These are phyloP conservation scores for Musa itinerans DNA, from an alignment of 176 grass and related monocot genomes.

Conservation along the genomic window DNA sequence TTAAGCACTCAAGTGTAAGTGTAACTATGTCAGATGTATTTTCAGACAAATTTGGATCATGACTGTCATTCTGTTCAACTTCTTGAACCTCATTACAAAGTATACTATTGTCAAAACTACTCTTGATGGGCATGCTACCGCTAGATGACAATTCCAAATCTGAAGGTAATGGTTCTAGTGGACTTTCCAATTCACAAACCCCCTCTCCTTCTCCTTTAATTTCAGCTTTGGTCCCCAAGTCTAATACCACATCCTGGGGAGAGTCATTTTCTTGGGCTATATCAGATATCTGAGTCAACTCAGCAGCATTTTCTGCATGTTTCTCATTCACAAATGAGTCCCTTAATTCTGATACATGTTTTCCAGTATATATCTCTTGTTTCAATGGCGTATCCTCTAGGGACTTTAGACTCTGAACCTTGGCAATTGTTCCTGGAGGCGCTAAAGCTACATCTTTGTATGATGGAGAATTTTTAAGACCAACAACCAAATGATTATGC, in stretches of 20 bases:
- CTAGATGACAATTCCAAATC: constrained; percentile 35
- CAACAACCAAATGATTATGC: constrained; percentile 41
- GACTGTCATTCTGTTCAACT: constrained; percentile 25
- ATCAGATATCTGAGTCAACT: constrained; percentile 25
- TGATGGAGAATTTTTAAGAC: constrained; percentile 58
- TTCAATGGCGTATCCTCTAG: constrained; percentile 42
- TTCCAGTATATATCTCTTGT: constrained; percentile 48
- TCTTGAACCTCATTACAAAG: constrained; percentile 39
- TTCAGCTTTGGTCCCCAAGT: constrained; percentile 26
- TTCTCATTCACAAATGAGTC: constrained; percentile 32
- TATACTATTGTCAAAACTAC: constrained; percentile 18
- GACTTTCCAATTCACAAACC: constrained; percentile 18
- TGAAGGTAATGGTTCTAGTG: constrained; percentile 29
- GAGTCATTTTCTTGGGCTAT: constrained; percentile 22
- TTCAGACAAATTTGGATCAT: constrained; percentile 20
- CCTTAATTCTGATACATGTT: constrained; percentile 44
- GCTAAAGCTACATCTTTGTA: constrained; percentile 99
- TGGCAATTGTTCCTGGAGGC: constrained; percentile 87
- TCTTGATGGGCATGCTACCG: constrained; percentile 25
- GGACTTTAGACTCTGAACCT: constrained; percentile 61
- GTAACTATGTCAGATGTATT: constrained; percentile 19
- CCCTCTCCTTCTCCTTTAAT: constrained; percentile 32
- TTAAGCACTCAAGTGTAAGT: constrained; percentile 29
- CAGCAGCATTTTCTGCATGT: constrained; percentile 32
- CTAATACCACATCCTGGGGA: constrained; percentile 15